Percentiles rank a stretch among this genome's conserved stretches.
Evolutionary conservation across 2,329 filamentous ascomycete species (phyloP).

Genomic region (Pyricularia pennisetigena): DNA sequence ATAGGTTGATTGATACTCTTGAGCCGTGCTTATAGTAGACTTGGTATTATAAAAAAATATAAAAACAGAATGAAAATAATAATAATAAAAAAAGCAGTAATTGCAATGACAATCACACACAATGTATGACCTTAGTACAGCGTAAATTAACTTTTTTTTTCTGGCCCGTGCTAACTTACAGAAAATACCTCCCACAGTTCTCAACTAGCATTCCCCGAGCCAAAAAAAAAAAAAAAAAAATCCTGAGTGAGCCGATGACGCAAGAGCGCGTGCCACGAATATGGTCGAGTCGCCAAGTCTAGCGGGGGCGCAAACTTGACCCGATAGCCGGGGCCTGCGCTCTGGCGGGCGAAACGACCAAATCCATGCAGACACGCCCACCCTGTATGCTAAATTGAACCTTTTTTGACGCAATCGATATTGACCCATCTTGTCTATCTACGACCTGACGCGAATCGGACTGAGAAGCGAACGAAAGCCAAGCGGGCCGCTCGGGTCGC

Average conservation of each 20-base stretch:
- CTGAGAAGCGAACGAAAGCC: background rate
- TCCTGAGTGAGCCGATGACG: background rate
- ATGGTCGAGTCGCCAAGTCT: background rate
- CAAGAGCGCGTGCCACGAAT: background rate
- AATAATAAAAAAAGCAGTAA: too few species aligned
- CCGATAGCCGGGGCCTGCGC: background rate
- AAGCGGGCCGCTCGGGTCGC: background rate
- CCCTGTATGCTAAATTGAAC: background rate
- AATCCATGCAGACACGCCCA: background rate
- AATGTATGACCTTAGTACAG: too few species aligned
- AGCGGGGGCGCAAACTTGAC: background rate
- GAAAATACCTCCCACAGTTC: too few species aligned
- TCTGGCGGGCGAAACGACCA: background rate
- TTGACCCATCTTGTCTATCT: background rate
- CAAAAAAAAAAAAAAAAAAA: background rate
- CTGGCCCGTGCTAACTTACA: too few species aligned
- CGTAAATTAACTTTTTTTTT: too few species aligned
- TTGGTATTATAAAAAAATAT: too few species aligned
- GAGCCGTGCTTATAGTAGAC: too few species aligned
- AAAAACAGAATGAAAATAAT: too few species aligned
- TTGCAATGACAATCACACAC: too few species aligned
- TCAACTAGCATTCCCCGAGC: background rate
- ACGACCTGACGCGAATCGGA: background rate
- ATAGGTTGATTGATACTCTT: too few species aligned
- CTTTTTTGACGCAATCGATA: background rate